A percentile compares a stretch with the other conserved stretches of the same genome.
Conservation (phyloP, 1,139 yeast species). For the Komagataea norvegica region DNA sequence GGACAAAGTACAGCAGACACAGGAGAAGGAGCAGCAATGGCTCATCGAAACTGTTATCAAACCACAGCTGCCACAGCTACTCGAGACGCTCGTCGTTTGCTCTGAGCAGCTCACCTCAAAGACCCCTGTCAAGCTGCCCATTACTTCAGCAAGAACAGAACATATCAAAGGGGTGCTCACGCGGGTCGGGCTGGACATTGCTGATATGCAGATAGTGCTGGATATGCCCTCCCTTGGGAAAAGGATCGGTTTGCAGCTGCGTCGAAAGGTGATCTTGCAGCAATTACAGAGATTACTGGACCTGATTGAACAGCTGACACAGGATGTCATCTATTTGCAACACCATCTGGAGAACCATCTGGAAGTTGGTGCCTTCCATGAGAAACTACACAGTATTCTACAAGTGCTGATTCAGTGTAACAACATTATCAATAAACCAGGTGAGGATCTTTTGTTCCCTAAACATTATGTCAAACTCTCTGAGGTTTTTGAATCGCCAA, state of each 20-base stretch:
- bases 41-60: conserved; percentile 32
- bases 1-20: conserved; percentile 8
- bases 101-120: conserved; percentile 29
- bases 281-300: conserved; percentile 16
- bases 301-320: conserved; percentile 9
- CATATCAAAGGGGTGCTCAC: conserved; percentile 24
- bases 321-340: conserved; percentile 12
- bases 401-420: conserved; percentile 34
- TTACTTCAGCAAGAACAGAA: conserved; percentile 25
- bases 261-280: conserved; percentile 10
- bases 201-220: conserved; percentile 16
- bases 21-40: conserved; percentile 29
- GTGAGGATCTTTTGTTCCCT: conserved; percentile 20
- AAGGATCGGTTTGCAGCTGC: conserved; percentile 11
- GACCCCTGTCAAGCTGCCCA: conserved; percentile 30
- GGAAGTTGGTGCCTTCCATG: conserved; percentile 12
- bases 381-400: conserved; percentile 26
- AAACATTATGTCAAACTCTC: conserved; percentile 15
- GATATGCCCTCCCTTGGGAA: conserved; percentile 19
- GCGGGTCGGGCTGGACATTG: conserved; percentile 15
- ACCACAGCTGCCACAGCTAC: conserved; percentile 34
- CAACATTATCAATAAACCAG: conserved; percentile 20
- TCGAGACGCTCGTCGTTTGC: conserved; percentile 33
- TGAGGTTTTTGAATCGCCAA: conserved; percentile 8
- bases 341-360: conserved; percentile 11